These are phyloP conservation scores for Colletotrichum camelliae DNA, from an alignment of 2,329 filamentous ascomycete species.

Conservation along the genomic window DNA sequence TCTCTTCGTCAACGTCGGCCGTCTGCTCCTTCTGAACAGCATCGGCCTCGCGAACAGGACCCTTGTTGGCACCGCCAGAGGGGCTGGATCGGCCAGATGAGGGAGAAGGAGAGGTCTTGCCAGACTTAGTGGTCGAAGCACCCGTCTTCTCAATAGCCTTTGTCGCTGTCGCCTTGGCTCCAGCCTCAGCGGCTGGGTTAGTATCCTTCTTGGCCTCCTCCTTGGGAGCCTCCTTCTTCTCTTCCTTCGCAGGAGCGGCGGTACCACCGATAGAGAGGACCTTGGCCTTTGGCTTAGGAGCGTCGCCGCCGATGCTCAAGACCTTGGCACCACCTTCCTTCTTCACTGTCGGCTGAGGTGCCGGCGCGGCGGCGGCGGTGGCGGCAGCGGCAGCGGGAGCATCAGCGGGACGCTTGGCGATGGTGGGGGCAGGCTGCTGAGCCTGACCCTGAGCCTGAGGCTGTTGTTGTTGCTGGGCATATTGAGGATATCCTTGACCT, in stretches of 20 bases:
- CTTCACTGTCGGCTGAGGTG: constrained; percentile 56
- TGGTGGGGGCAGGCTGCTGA: constrained; percentile 60
- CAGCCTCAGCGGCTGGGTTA: constrained; percentile 60
- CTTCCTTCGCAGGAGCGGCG: constrained; percentile 40
- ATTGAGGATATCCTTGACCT: constrained; percentile 51
- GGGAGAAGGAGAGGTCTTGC: constrained; percentile 80
- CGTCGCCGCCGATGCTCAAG: constrained; percentile 64
- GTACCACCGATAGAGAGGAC: constrained; percentile 48
- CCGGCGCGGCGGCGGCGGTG: constrained; percentile 42
- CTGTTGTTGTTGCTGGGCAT: constrained; percentile 53
- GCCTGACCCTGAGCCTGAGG: neutral
- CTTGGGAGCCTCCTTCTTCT: constrained; percentile 49
- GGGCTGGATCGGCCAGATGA: constrained; percentile 87
- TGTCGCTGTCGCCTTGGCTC: constrained; percentile 81
- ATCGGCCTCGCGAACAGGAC: constrained; percentile 70
- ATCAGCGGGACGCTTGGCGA: constrained; percentile 65
- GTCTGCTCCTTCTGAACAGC: constrained; percentile 83
- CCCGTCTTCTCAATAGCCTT: constrained; percentile 95
- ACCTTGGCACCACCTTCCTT: constrained; percentile 68
- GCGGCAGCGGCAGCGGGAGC: constrained; percentile 44
- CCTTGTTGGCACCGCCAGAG: constrained; percentile 62
- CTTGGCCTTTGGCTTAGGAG: constrained; percentile 59
- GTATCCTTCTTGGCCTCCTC: constrained; percentile 55
- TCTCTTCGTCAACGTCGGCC: constrained; percentile 73
- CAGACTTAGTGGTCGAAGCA: constrained; percentile 60